A percentile compares a stretch with the other conserved stretches of the same genome.
phyloP scores from a whole-genome alignment of 352 stramenopile species.

The Blastocystis sp. region DNA sequence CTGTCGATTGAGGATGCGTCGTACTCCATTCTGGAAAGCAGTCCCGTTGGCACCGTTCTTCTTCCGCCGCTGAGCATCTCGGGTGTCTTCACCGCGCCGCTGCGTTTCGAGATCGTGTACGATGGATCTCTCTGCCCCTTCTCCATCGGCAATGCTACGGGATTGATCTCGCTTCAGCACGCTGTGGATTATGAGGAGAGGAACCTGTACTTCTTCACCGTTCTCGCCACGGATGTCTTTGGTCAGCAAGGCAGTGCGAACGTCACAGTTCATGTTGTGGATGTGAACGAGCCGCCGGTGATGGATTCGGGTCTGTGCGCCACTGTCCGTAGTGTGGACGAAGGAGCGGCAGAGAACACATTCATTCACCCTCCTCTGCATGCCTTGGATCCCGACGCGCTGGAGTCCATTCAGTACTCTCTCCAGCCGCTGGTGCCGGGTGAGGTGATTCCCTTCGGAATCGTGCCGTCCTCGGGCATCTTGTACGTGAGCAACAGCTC shows the following conservation, averaged over 20 bases:
- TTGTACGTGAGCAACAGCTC: slow-evolving; percentile 6
- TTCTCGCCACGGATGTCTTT: slow-evolving; percentile 11
- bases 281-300: slow-evolving; percentile 26
- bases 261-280: background rate
- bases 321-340: background rate
- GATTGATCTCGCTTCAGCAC: background rate
- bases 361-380: background rate
- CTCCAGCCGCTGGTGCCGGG: background rate
- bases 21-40: background rate
- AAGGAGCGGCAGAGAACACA: slow-evolving; percentile 1
- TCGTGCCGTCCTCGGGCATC: background rate
- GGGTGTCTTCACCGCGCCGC: background rate
- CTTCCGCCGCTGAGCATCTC: background rate
- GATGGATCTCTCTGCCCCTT: background rate
- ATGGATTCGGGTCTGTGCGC: background rate
- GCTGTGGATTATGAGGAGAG: slow-evolving; percentile 1
- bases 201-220: background rate
- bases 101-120: background rate
- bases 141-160: background rate
- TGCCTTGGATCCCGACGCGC: background rate
- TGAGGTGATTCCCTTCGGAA: background rate
- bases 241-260: background rate
- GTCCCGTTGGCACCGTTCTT: background rate
- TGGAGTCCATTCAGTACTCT: slow-evolving; percentile 13
- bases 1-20: background rate